Base-by-base conservation (phyloP, 2,329 filamentous ascomycete species). In the Colletotrichum sp. region DNA sequence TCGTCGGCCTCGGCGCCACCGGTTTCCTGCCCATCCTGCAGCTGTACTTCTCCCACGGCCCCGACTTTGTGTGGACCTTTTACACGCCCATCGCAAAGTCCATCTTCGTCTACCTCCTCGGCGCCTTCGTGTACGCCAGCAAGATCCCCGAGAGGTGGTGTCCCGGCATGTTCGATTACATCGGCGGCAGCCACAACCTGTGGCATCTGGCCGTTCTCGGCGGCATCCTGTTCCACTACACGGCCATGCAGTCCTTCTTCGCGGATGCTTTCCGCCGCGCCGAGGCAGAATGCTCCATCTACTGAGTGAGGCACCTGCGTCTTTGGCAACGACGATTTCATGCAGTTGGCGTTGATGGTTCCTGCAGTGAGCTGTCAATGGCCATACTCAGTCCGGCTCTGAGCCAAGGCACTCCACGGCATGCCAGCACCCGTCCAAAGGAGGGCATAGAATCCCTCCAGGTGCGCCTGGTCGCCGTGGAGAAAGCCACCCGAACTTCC, bases 211-310 rank as follows among this genome's bases (percentile, higher is more conserved):
- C 97, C 9, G 97, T 99, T 13, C 88, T 99, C 32, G 95, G 96
- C 18, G 97, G 97, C 13, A 99, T 99, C 74, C 85, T 99, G n/a
- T 99, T 98, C 84, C 97, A 99, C 85, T 99, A 99, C 86, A 90
- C 91, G 26, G 97, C 97, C 21, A 98, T 99, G 96, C 95, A 98
- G 85, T 92, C 96, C 72, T 97, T 99, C 85, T 99, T 99, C 82
- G 90, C 94, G 6, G 90, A 90, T 55, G 95, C 95, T 13, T 96
- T 96, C 85, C 86, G 89, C 79, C 90, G 94, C 76, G 94, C 94
- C 3, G 83, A 92, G 82, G 89, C 86, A 63, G 90, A 89, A n/a
- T 92, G 91, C 81, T 88, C 90, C 24, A 82, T 87, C 2, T 91
- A 90, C 78, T 92, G 80, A 34, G n/a, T 24, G 55, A 21, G n/a